A percentile compares a stretch with the other conserved stretches of the same genome.
phyloP scores from a whole-genome alignment of 2,329 filamentous ascomycete genomes.

The Whalleya microplaca region DNA sequence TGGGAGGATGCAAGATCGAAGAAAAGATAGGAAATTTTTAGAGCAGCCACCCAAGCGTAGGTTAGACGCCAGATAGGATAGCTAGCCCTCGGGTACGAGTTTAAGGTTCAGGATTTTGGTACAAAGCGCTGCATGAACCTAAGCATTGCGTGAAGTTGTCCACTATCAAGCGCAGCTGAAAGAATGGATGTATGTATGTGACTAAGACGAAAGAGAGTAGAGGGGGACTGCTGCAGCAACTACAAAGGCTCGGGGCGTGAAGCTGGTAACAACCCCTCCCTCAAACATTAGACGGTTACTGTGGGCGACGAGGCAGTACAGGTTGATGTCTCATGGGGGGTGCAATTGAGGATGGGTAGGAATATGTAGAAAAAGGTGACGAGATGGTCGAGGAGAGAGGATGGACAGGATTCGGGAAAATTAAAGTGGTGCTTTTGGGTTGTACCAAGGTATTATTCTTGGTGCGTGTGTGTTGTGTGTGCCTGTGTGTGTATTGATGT shows the following conservation, averaged over 20 bases:
- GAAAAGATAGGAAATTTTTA: constrained; percentile 14
- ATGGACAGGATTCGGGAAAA: constrained; percentile 6
- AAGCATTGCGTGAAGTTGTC: constrained; percentile 1
- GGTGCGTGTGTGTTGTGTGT: constrained; percentile 6
- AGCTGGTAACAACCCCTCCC: constrained; percentile 16
- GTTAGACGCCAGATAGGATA: constrained; percentile 13
- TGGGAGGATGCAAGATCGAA: constrained; percentile 19
- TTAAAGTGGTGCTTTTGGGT: constrained; percentile 22
- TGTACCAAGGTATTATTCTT: constrained; percentile 20
- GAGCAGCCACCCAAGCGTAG: constrained; percentile 17
- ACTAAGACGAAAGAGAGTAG: constrained; percentile 8
- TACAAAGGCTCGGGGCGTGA: constrained; percentile 10
- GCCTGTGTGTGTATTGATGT: constrained; percentile 1
- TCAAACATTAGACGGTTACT: constrained; percentile 10
- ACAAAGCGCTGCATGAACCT: constrained; percentile 13
- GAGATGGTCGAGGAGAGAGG: constrained; percentile 3
- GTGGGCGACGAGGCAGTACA: constrained; percentile 14
- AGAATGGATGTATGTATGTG: constrained; percentile 2
- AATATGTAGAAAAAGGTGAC: constrained; percentile 6
- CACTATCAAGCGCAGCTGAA: constrained; percentile 3
- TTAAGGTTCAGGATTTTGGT: constrained; percentile 11
- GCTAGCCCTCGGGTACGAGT: constrained; percentile 17
- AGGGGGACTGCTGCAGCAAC: constrained; percentile 17
- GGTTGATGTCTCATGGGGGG: not conserved
- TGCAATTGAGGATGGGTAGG: not conserved